Conservation (phyloP, 2,329 filamentous ascomycete genomes). For the Teratosphaeria pseudoeucalypti region DNA sequence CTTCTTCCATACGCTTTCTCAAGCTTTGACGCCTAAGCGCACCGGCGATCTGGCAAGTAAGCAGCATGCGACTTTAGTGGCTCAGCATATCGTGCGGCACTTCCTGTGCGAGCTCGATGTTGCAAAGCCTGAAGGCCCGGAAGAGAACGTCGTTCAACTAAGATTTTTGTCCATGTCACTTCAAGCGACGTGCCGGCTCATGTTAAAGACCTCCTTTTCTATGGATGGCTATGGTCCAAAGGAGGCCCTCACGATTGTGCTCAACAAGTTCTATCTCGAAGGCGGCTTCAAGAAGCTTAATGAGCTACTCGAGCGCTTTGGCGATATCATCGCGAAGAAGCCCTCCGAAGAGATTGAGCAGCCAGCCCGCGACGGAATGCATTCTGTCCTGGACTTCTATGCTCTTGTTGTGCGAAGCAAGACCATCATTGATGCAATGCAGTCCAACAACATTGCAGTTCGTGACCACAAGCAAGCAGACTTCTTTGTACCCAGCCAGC, state of each 20-base stretch:
- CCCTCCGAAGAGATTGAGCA: constrained; percentile 26
- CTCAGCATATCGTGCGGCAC: constrained; percentile 60
- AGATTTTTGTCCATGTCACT: constrained; percentile 17
- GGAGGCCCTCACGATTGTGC: constrained; percentile 54
- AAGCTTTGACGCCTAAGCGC: constrained; percentile 65
- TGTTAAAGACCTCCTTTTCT: constrained; percentile 16
- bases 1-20: constrained; percentile 78
- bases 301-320: constrained; percentile 26
- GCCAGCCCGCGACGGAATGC: constrained; percentile 39
- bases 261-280: constrained; percentile 76
- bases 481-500: constrained; percentile 59
- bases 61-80: constrained; percentile 51
- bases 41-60: constrained; percentile 50
- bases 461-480: constrained; percentile 40
- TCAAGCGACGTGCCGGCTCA: constrained; percentile 12
- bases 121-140: constrained; percentile 9
- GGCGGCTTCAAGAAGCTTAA: constrained; percentile 67
- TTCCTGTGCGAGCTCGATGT: constrained; percentile 18
- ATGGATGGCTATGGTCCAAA: constrained; percentile 18
- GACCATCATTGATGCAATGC: constrained; percentile 65
- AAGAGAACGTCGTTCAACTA: constrained; percentile 13
- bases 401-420: constrained; percentile 65
- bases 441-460: constrained; percentile 46
- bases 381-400: constrained; percentile 78
- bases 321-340: constrained; percentile 24